A percentile compares a stretch with the other conserved stretches of the same genome.
These are phyloP conservation scores for Aspergillus ochraceus DNA, from an alignment of 2,329 filamentous ascomycete genomes.

Conservation along the genomic window DNA sequence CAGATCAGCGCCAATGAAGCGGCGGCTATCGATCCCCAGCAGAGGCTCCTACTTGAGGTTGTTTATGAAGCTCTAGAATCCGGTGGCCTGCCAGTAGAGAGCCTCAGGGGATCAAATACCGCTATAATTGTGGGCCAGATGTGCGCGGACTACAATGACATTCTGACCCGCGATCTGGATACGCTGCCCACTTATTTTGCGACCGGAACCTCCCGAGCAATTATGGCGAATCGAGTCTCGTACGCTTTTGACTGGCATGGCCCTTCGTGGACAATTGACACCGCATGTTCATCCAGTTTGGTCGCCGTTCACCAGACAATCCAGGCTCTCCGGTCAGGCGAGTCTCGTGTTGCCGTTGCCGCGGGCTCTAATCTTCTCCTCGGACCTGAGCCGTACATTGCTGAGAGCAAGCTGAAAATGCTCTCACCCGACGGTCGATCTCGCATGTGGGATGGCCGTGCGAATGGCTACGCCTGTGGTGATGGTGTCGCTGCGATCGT, in stretches of 20 bases:
- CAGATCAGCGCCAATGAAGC: neutral
- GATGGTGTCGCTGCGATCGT: conserved; percentile 52
- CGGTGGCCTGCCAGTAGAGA: neutral
- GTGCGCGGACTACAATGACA: neutral
- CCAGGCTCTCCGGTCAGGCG: conserved; percentile 21
- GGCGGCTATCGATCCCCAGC: conserved; percentile 1
- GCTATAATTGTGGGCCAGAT: neutral
- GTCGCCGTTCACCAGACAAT: conserved; percentile 28
- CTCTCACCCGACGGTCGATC: conserved; percentile 53
- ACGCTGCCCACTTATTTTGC: neutral
- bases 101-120: neutral
- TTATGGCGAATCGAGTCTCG: conserved; percentile 34
- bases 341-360: conserved; percentile 13
- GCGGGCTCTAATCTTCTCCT: conserved; percentile 7
- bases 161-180: neutral
- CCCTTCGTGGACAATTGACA: conserved; percentile 41
- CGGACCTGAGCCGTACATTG: conserved; percentile 24
- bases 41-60: neutral
- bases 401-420: conserved; percentile 31
- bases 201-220: conserved; percentile 27
- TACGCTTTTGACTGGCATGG: conserved; percentile 25
- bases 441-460: conserved; percentile 43
- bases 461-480: conserved; percentile 50
- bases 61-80: conserved; percentile 2
- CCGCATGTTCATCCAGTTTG: conserved; percentile 42